Evolutionary conservation across 2,329 filamentous ascomycete species (phyloP), one percentile per base, ranked within the genome.

Genomic region (Microcyclosporella mali): DNA sequence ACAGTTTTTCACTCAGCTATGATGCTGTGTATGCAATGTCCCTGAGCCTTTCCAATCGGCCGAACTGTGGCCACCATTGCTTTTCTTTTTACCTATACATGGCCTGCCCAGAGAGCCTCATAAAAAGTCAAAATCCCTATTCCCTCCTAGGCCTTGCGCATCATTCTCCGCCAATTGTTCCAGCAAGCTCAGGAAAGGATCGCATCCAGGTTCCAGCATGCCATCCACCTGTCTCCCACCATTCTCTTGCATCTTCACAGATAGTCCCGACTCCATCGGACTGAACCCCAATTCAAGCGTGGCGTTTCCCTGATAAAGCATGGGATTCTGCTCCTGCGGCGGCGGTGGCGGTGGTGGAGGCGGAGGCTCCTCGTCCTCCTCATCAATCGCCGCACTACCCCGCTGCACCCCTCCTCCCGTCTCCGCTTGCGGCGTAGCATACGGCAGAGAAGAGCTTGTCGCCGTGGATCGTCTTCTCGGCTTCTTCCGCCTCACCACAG

Each of bases 101-200:
- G n/a, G n/a, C n/a, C 15, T 8, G 14, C 16, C 12, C 16, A 8
- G 10, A 34, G 18, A 34, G 18, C 33, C 14, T 18, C 33, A 25
- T 9, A 89, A 89, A 65, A 87, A 89, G 61, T 90, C 85, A 56
- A 92, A 67, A 58, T 90, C 85, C 51, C 76, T 82, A 10, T 82
- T 83, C 8, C 81, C 77, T 0, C 82, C 84, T 18, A 53, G 46
- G 39, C 77, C 71, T 32, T 73, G 72, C 40, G 84, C 77, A 64
- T 90, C 85, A 56, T 87, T 88, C 64, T 92, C 85, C 0, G 85
- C 86, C 45, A 92, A 71, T 65, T 92, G 85, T 61, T 92, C 86
- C 28, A 92, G 68, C 32, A 92, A 66, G 48, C 78, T 85, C 31
- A 92, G 65, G 58, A 94, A 92, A 0, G 86, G 85, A 58, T 92